Evolutionary conservation across 1,139 yeast species (phyloP).

Genomic region (Kazachstania sp.): DNA sequence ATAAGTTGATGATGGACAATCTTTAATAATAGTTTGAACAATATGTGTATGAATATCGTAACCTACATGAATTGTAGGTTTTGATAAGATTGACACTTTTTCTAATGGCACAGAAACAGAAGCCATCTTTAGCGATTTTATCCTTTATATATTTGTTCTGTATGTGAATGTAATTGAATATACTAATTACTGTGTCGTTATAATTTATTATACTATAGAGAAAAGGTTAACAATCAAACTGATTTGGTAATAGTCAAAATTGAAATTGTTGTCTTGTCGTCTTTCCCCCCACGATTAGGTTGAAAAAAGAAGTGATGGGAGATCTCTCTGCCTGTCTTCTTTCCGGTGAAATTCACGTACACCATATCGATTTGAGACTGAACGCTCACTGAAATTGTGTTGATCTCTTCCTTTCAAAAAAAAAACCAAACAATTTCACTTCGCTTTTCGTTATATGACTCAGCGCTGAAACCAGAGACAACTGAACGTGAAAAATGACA

Average conservation of each 20-base stretch:
- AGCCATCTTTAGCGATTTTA: background rate
- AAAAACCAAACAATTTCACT: background rate
- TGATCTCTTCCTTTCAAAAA: background rate
- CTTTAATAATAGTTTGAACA: conserved; percentile 54
- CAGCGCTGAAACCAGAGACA: background rate
- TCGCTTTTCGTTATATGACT: background rate
- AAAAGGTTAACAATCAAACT: too few relatives aligned
- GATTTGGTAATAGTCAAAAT: background rate
- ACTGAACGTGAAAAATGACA: too few relatives aligned
- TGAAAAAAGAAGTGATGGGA: too few relatives aligned
- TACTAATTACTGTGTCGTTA: too few relatives aligned
- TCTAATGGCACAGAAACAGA: conserved; percentile 16
- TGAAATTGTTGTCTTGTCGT: background rate
- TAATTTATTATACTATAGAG: too few relatives aligned
- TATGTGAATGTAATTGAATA: too few relatives aligned
- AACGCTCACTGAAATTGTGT: background rate
- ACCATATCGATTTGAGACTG: too few relatives aligned
- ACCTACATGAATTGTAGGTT: conserved; percentile 85
- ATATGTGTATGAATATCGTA: conserved; percentile 72
- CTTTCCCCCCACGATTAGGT: background rate
- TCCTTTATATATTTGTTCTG: too few relatives aligned
- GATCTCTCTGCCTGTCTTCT: too few relatives aligned
- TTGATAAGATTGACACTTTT: conserved; percentile 68
- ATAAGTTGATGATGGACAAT: conserved; percentile 77
- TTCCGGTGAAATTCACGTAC: too few relatives aligned